Evolutionary conservation across 176 grass and related monocot genomes (phyloP), one percentile per base, ranked within the genome.

Genomic region (Phragmites australis): DNA sequence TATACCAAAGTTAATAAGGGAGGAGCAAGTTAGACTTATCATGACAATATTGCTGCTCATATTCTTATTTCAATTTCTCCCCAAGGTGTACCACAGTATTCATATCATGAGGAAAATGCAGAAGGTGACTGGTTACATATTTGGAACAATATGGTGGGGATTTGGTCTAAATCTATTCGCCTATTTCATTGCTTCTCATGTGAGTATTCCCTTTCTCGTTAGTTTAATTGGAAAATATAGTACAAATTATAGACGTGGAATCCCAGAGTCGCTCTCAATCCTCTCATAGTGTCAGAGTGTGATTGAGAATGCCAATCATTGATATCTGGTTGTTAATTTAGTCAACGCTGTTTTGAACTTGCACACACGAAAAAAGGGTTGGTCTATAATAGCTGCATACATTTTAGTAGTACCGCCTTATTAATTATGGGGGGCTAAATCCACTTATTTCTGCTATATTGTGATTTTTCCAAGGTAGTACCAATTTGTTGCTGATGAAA

Each of bases 121-220:
- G 89, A 98, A 98, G 82, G 96, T 94, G 26, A 98, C 96, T 29
- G 96, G 96, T 48, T 98, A 87, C 89, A 93, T 98, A 65, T 98
- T 94, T 76, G 96, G 96, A 59, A 93, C 96, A 22, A 93, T 98
- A 80, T 94, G 92, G 90, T 98, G 96, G 96, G 96, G 96, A 8
- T 98, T 98, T 73, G 81, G 90, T 64, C 88, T 98, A 15, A 98
- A 98, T 60, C 86, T 98, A 16, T 93, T 98, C 32, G 96, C 92
- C 42, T 98, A 98, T 81, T 94, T 98, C 77, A 94, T 94, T 54
- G 96, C 96, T 48, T 98, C 96, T 59, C 96, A 98, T 89, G 96
- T 98, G 79, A 97, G 93, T 90, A 82, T 74, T 67, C 63, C 46
- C 19, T 70, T 26, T 68, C 58, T 84, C 58, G 27, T 49, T 70